Evolutionary conservation across 257 asterid species (phyloP), one percentile per base, ranked within the genome.

Genomic region (Nicotiana paniculata): DNA sequence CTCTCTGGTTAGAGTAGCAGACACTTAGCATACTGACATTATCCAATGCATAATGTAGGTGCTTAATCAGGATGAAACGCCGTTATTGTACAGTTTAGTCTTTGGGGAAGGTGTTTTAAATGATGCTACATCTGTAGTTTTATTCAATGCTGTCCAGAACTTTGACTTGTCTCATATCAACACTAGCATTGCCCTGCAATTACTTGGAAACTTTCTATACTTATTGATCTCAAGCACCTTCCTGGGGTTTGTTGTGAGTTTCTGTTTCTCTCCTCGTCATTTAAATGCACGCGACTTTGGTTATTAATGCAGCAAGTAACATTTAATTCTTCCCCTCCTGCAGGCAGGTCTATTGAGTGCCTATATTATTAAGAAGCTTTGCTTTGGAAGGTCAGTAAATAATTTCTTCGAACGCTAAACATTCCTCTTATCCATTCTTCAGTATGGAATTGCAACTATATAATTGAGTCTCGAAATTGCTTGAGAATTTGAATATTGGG

Each of bases 81-180:
- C 99, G 77, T 87, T 95, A 84, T 87, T 95, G 58, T 95, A 95
- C 92, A 95, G 99, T 90, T 89, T 95, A 26, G 99, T 95, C 58
- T 95, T 95, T 75, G 99, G 99, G 82, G 99, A 95, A 91, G 97
- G 99, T 13, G 98, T 95, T 37, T 98, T 95, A 70, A 95, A 95
- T 86, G 98, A 95, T 69, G 99, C 98, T 79, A 95, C 99, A 82
- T 95, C 99, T 33, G 93, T 95, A 59, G 99, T 95, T 90, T 89
- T 95, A 54, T 95, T 95, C 88, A 95, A 95, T 78, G 99, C 99
- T 17, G 96, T 95, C 89, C 96, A 95, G 90, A 88, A 85, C 90
- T 92, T 95, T 67, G 99, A 95, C 90, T 88, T 95, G 33, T 87
- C 97, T 83, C 89, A 92, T 85, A 88, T 95, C 87, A 92, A 61